Evolutionary conservation across 768 basidiomycete genomes (phyloP), one percentile per base, ranked within the genome.

Genomic region (Suillus lakei): DNA sequence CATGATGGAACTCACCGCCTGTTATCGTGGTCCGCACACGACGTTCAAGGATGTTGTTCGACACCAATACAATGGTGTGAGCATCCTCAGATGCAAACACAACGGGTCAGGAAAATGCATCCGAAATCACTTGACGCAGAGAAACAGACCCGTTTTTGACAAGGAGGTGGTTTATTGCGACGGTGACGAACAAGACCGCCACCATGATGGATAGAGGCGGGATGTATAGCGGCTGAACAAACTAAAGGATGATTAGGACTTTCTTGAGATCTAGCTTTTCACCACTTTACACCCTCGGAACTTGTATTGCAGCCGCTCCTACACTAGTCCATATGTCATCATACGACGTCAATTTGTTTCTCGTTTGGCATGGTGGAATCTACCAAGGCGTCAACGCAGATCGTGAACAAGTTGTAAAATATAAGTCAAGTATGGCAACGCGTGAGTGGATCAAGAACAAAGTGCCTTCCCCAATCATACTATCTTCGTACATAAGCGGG

Each of bases 1-100:
- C 18, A 54, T 54, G 53, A 54, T 54, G 53, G 53, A 54, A 54
- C 53, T 54, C 30, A 54, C 53, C 10, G 53, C 53, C 5, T 54
- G 53, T 32, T 54, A 54, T 54, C 53, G 53, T 32, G 53, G 53
- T 32, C 53, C 53, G 30, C 53, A 54, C 21, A 54, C 53, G 1
- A n/a, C 30, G 30, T 6, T 2, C 30, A 54, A 12, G 21, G 53
- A 54, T 1, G 30, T 32, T 7, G 30, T 54, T 13, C 30, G 53
- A 54, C 53, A 32, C 30, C 53, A 54, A 32, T 32, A 54, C 53
- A 54, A 54, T 21, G 53, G 53, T 54, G 53, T 54, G 30, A 54
- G 30, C 53, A 21, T 54, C 53, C 30, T 54, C 30, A 54, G 53
- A 12, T 54, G 53, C 30, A 54, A n/a, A 32, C 30, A 54, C 21